These are phyloP conservation scores for Vitis rupestris DNA, from an alignment of 164 flowering plant species.

Conservation along the genomic window DNA sequence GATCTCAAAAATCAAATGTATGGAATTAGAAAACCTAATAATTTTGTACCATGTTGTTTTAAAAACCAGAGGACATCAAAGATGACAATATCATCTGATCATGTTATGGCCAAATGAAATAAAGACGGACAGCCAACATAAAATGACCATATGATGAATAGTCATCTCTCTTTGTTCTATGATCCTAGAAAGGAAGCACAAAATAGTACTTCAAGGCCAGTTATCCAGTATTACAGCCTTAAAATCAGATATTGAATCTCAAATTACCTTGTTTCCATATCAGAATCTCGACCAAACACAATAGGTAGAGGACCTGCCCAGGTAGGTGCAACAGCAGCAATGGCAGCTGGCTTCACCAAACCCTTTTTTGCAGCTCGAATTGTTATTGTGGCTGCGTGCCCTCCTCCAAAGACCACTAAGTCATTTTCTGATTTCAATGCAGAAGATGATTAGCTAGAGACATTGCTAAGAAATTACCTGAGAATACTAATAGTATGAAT, in stretches of 20 bases:
- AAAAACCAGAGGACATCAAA: neutral
- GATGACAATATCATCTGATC: neutral
- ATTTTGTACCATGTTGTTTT: neutral
- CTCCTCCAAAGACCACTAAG: constrained; percentile 80
- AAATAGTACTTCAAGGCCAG: neutral
- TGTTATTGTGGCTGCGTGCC: constrained; percentile 88
- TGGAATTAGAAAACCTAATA: neutral
- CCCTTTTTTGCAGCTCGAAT: constrained; percentile 74
- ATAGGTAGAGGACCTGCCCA: constrained; percentile 99
- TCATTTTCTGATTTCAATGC: constrained; percentile 42
- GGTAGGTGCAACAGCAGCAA: constrained; percentile 96
- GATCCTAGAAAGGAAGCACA: neutral
- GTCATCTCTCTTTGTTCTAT: neutral
- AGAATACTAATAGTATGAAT: no score
- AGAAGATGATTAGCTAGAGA: constrained; percentile 14
- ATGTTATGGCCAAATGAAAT: neutral
- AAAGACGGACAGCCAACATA: neutral
- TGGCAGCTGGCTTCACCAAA: constrained; percentile 67
- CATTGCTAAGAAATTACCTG: no score
- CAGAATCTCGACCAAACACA: constrained; percentile 89
- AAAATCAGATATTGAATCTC: neutral
- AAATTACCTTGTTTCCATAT: constrained; percentile 83
- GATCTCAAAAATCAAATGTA: neutral
- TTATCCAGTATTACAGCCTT: neutral
- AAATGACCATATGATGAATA: neutral